Conservation (phyloP, 148 eudicot species). For the Cornus kousa region DNA sequence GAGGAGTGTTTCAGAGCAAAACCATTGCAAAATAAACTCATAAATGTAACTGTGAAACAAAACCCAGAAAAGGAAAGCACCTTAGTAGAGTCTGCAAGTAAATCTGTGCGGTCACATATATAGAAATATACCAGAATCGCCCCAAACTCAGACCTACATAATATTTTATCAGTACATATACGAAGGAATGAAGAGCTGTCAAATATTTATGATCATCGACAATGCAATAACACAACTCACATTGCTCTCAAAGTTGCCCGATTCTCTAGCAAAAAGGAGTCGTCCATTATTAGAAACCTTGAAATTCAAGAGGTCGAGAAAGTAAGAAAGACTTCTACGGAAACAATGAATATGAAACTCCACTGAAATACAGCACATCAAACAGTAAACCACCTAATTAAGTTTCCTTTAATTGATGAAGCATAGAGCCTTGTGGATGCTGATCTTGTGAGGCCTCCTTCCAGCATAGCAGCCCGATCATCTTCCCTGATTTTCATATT, state of each 20-base stretch:
- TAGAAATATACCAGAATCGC: constrained; percentile 67
- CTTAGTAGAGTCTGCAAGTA: constrained; percentile 78
- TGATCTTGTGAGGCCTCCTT: constrained; percentile 89
- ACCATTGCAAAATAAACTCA: too few species aligned
- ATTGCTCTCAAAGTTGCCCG: constrained; percentile 83
- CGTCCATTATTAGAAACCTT: constrained; percentile 95
- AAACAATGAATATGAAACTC: constrained; percentile 5
- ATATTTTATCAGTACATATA: constrained; percentile 11
- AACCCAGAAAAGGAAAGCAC: constrained; percentile 29
- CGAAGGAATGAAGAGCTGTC: not conserved
- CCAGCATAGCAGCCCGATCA: constrained; percentile 75
- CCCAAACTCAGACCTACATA: constrained; percentile 77
- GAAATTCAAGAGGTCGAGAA: constrained; percentile 16
- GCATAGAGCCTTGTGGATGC: constrained; percentile 52
- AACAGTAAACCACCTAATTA: constrained; percentile 57
- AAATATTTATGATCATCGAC: constrained; percentile 2
- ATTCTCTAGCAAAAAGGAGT: constrained; percentile 76
- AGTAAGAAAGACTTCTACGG: constrained; percentile 8
- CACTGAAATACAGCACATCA: constrained; percentile 1
- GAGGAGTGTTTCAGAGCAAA: not conserved
- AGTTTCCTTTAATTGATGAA: constrained; percentile 65
- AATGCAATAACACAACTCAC: constrained; percentile 40
- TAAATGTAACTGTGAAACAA: not conserved
- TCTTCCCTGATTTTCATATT: constrained; percentile 69
- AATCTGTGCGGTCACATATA: constrained; percentile 78